Conservation (phyloP, 2,329 filamentous ascomycete species). For the Tolypocladium endophyticum region DNA sequence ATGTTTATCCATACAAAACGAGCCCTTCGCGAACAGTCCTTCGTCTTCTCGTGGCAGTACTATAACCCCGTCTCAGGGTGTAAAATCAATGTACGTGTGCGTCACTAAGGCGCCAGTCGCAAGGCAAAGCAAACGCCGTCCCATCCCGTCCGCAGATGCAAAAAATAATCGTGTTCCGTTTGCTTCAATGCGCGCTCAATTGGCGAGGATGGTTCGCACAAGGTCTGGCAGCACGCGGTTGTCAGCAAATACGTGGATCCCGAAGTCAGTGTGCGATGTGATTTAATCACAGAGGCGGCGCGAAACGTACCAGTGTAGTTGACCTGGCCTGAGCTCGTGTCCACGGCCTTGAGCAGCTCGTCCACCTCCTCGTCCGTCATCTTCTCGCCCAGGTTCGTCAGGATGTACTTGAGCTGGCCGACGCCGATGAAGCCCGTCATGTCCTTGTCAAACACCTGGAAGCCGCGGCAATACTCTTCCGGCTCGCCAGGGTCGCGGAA, state of each 20-base stretch:
- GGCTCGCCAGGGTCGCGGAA: constrained; percentile 98
- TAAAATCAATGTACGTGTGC: background rate
- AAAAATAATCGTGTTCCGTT: constrained; percentile 11
- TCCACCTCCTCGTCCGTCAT: constrained; percentile 99
- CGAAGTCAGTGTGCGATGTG: background rate
- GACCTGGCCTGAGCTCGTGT: constrained; percentile 91
- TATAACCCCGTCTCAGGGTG: background rate
- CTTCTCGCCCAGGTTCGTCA: constrained; percentile 98
- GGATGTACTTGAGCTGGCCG: constrained; percentile 92
- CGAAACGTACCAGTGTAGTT: constrained; percentile 76
- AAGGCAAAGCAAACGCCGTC: constrained; percentile 8
- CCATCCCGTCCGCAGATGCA: constrained; percentile 19
- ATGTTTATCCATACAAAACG: constrained; percentile 3
- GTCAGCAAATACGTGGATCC: constrained; percentile 2
- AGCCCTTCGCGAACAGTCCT: background rate
- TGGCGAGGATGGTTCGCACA: constrained; percentile 77
- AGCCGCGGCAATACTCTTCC: constrained; percentile 95
- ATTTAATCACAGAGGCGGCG: background rate
- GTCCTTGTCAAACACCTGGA: constrained; percentile 99
- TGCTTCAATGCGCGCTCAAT: constrained; percentile 35
- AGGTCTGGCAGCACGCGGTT: constrained; percentile 47
- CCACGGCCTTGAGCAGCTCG: constrained; percentile 95
- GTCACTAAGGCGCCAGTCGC: background rate
- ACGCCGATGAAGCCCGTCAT: constrained; percentile 97
- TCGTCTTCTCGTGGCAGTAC: background rate